phyloP scores from a whole-genome alignment of 495 filamentous ascomycete genomes.

The Aeminium ludgeri region DNA sequence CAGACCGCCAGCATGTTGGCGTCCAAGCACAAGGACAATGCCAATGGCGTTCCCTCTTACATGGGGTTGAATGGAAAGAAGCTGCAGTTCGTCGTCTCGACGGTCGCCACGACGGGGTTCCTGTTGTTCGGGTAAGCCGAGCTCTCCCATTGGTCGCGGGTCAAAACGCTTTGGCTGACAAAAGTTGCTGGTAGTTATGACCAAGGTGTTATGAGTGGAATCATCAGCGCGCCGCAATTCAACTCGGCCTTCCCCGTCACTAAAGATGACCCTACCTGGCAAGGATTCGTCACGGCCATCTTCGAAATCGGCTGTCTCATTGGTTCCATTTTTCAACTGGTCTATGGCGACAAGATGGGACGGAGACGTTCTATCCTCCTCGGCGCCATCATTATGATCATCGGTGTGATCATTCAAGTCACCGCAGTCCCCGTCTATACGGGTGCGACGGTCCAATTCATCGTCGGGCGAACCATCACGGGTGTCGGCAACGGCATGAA shows the following conservation, averaged over 20 bases:
- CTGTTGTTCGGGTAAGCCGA: slow-evolving; percentile 12
- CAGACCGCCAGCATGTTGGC: slow-evolving; percentile 1
- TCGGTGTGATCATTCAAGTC: slow-evolving; percentile 56
- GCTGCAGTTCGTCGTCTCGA: slow-evolving; percentile 2
- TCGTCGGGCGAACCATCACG: slow-evolving; percentile 56
- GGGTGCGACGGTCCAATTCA: slow-evolving; percentile 44
- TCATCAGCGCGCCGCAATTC: slow-evolving; percentile 58
- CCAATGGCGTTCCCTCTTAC: slow-evolving; percentile 3
- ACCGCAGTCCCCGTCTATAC: slow-evolving; percentile 28
- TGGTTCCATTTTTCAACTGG: slow-evolving; percentile 55
- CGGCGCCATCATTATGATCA: slow-evolving; percentile 53
- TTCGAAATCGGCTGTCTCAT: slow-evolving; percentile 67
- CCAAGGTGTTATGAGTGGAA: slow-evolving; percentile 62
- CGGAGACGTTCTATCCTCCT: slow-evolving; percentile 36
- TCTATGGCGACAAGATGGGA: slow-evolving; percentile 50
- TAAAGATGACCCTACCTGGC: slow-evolving; percentile 48
- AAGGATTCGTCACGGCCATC: slow-evolving; percentile 66
- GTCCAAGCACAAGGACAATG: slow-evolving; percentile 5
- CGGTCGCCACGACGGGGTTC: slow-evolving; percentile 10
- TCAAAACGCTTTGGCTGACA: too few relatives aligned
- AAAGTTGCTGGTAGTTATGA: background rate
- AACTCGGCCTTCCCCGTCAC: slow-evolving; percentile 53
- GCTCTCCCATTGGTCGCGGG: background rate
- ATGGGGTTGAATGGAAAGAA: slow-evolving; percentile 4
- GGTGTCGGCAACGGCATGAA: slow-evolving; percentile 68